Percentiles rank a stretch among this genome's conserved stretches.
Conservation (phyloP, 345 rosid genomes). For the Moricandia arvensis region DNA sequence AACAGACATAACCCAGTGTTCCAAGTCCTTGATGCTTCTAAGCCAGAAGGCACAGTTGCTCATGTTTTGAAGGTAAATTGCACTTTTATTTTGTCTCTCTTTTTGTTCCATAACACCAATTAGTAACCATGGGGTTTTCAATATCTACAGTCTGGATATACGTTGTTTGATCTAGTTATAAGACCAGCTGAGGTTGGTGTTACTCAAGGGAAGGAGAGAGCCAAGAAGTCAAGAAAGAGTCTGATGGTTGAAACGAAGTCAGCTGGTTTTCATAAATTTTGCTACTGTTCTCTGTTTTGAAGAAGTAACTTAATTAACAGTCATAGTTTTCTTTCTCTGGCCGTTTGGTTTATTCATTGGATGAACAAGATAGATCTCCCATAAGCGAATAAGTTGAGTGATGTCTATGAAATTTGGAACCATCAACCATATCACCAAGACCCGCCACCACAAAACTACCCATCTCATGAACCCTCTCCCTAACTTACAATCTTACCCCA, state of each 20-base stretch:
- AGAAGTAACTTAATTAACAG: slow-evolving; percentile 4
- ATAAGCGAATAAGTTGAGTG: no score
- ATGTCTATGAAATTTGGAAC: no score
- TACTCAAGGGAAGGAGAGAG: no score
- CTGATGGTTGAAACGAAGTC: slow-evolving; percentile 34
- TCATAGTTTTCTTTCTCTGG: slow-evolving; percentile 6
- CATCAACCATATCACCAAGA: slow-evolving; percentile 62
- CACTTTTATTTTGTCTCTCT: no score
- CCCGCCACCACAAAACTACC: slow-evolving; percentile 50
- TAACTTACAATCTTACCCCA: slow-evolving; percentile 88
- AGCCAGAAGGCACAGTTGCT: slow-evolving; percentile 83
- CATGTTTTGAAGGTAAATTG: slow-evolving; percentile 77
- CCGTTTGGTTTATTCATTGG: slow-evolving; percentile 23
- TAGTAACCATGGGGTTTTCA: background rate
- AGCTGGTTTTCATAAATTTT: slow-evolving; percentile 26
- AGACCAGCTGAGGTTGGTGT: slow-evolving; percentile 98
- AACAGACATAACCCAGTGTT: slow-evolving; percentile 81
- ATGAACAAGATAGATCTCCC: no score
- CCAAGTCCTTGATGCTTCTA: slow-evolving; percentile 75
- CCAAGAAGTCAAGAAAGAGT: slow-evolving; percentile 33
- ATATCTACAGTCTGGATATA: slow-evolving; percentile 72
- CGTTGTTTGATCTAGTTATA: slow-evolving; percentile 70
- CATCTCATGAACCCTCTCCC: slow-evolving; percentile 64
- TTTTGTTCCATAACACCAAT: no score
- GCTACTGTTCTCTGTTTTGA: slow-evolving; percentile 4